A percentile compares a stretch with the other conserved stretches of the same genome.
Evolutionary conservation across 2,329 filamentous ascomycete genomes (phyloP).

Genomic region (Cladosporium sp.): DNA sequence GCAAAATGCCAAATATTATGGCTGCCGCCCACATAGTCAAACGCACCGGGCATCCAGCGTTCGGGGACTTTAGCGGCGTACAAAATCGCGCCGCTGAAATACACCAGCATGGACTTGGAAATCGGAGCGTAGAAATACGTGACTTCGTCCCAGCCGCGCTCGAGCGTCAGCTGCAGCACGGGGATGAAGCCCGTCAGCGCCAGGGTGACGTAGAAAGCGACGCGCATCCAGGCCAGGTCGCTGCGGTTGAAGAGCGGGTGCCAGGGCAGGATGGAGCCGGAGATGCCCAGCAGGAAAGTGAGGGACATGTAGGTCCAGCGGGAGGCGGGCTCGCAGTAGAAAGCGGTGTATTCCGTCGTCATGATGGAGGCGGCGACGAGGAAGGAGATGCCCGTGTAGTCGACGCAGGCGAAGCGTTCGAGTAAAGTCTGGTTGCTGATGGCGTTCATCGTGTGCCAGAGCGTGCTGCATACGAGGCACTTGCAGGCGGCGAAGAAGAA

Average conservation of each 20-base stretch:
- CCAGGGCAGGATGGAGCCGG: constrained; percentile 91
- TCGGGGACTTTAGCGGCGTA: constrained; percentile 94
- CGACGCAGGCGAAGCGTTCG: constrained; percentile 94
- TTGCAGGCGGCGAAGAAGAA: constrained; percentile 97
- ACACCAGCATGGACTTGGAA: constrained; percentile 79
- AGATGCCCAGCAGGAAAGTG: constrained; percentile 76
- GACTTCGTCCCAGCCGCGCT: constrained; percentile 74
- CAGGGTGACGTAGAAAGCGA: constrained; percentile 85
- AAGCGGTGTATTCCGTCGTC: constrained; percentile 97
- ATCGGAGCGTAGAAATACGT: constrained; percentile 86
- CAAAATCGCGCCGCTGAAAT: constrained; percentile 76
- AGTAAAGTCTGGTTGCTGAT: constrained; percentile 86
- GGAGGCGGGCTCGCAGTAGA: constrained; percentile 91
- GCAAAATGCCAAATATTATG: constrained; percentile 98
- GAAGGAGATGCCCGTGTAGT: constrained; percentile 96
- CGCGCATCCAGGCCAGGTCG: constrained; percentile 90
- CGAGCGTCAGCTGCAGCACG: constrained; percentile 74
- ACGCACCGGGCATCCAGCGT: constrained; percentile 85
- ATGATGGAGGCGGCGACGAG: constrained; percentile 95
- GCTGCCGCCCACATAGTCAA: constrained; percentile 91
- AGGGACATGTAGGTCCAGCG: constrained; percentile 81
- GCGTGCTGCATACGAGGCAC: constrained; percentile 87
- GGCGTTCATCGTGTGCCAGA: constrained; percentile 99
- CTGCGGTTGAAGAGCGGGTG: constrained; percentile 88
- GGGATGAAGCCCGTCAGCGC: constrained; percentile 86